Base-by-base conservation (phyloP, 768 basidiomycete species). In the Atractiella rhizophila region DNA sequence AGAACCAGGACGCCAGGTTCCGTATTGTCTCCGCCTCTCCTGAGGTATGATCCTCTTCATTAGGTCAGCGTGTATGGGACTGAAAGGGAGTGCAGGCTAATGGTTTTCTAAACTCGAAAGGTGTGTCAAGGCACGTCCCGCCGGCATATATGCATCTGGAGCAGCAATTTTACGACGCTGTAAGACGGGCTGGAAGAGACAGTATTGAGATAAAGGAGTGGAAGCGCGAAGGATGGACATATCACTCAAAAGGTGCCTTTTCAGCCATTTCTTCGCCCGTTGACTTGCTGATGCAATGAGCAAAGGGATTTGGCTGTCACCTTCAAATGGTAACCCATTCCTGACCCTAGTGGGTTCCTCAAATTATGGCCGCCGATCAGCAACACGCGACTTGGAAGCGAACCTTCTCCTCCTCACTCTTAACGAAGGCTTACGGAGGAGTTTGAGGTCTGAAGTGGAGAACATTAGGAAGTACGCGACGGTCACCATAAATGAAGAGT, bases 121-220 rank as follows among this genome's bases (percentile, higher is more conserved):
- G 91, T 2, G 62, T 94, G 12, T 96, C 88, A 9, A 75, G 80
- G 11, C 70, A 82, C 42, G 85, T 98, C 51, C 91, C 91, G 5
- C 88, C 88, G 57, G 91, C 74, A 0, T 98, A 98, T 55, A 91
- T 85, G 0, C 56, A 79, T 13, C 66, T 82, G 35, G 83, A 91
- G 51, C 70, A 79, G 44, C 65, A 68, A 20, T 98, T 98, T 55
- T 76, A 53, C 54, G 39, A 46, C 11, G 37, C 50, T 18, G 39
- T 59, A 2, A 48, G 35, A 34, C 42, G 23, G 43, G 40, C 35
- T 38, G 30, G n/a, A 48, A 41, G 4, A 9, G 53, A 60, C 26
- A 69, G 71, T 0, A 66, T 98, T 19, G 64, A 71, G 40, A 63
- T 98, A 46, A 67, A 63, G 44, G 88, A 98, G 58, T 98, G 91